Base-by-base conservation (phyloP, 805 yeast genomes). In the Priceomyces castillae region DNA sequence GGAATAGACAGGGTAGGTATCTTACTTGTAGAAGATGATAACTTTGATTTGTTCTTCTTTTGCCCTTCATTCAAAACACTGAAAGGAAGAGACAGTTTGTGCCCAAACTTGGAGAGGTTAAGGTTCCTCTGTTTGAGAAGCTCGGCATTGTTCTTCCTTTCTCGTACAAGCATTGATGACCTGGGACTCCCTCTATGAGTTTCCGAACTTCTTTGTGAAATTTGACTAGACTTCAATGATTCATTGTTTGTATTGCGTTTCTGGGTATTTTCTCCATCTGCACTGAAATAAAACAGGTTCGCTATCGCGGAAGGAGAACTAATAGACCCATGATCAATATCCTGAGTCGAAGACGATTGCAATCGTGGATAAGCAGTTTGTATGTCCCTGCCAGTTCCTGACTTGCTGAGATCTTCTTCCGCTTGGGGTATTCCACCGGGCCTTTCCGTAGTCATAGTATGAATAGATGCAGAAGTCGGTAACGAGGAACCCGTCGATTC, bases 1-100 rank as follows among this genome's bases (percentile, higher is more conserved):
- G 58, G 54, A 3, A 56, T 22, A 16, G 41, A 15, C 3, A 16
- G n/a, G n/a, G 30, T n/a, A 9, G 37, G 40, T 12, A 22, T 19
- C 30, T 30, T 30, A 14, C 19, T 25, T 25, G 30, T 12, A 14
- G 23, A 37, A 15, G 18, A 30, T 16, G 37, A 19, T 11, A 37
- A 34, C 36, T 30, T 25, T 18, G 23, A 19, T 18, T 34, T 34
- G 16, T 19, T 22, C 14, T 7, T 17, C 25, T 14, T 19, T 12
- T 34, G 23, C 12, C 16, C 4, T n/a, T 34, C 37, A 7, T n/a
- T 12, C 5, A 28, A 4, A 14, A 34, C 26, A 20, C 11, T n/a
- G 16, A 34, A 34, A 19, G 37, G 37, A 11, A 34, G 22, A 34
- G 25, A 19, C 37, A 34, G 37, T 19, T 19, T 22, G 16, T 23